Percentiles rank a stretch among this genome's conserved stretches.
Conservation (phyloP, 1,284 basidiomycete genomes). For the Agroathelia rolfsii region DNA sequence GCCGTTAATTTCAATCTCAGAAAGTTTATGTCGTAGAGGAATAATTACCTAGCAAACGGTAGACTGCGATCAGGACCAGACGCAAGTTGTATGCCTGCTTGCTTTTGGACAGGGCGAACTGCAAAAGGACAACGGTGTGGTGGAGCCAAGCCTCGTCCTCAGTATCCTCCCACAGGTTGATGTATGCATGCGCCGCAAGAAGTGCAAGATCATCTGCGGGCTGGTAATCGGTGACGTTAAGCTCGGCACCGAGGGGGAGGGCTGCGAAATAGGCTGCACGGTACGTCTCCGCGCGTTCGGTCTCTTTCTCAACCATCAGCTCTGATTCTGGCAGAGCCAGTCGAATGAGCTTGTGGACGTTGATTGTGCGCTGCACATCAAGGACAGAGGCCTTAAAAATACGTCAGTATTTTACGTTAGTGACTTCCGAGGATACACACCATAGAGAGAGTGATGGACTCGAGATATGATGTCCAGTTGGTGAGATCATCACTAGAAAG, state of each 20-base stretch:
- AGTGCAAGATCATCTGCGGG: constrained; percentile 80
- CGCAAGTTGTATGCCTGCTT: constrained; percentile 70
- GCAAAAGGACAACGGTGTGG: constrained; percentile 54
- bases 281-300: constrained; percentile 39
- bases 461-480: constrained; percentile 49
- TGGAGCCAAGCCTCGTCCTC: constrained; percentile 49
- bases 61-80: constrained; percentile 67
- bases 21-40: too few relatives aligned
- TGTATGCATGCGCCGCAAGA: constrained; percentile 58
- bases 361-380: constrained; percentile 53
- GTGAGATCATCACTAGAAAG: constrained; percentile 36
- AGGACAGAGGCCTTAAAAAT: constrained; percentile 31
- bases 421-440: constrained; percentile 29
- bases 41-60: constrained; percentile 61
- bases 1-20: too few relatives aligned
- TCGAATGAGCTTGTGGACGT: constrained; percentile 62
- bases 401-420: constrained; percentile 8
- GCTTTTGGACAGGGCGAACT: constrained; percentile 65
- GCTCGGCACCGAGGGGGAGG: constrained; percentile 51
- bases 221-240: constrained; percentile 74
- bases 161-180: constrained; percentile 53
- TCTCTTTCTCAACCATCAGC: constrained; percentile 47
- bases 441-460: constrained; percentile 33
- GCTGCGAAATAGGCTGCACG: constrained; percentile 52
- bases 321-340: constrained; percentile 39